phyloP scores from a whole-genome alignment of 1,284 basidiomycete species.

The Trichosporon asahii region DNA sequence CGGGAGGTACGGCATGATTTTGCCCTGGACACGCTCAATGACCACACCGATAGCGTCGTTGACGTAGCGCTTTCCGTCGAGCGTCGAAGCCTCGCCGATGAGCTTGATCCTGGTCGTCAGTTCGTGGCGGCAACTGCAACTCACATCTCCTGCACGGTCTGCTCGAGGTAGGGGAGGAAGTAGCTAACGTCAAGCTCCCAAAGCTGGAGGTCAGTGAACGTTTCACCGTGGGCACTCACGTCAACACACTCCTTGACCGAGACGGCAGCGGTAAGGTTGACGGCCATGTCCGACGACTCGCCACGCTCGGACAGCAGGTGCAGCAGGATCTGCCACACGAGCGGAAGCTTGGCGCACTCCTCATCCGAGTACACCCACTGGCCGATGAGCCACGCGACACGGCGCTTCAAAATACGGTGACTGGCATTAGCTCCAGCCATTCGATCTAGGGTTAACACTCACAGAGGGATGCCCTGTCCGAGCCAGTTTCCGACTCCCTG shows the following conservation, averaged over 20 bases:
- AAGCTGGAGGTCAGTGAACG: conserved; percentile 26
- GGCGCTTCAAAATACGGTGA: conserved; percentile 79
- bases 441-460: conserved; percentile 14
- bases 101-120: conserved; percentile 51
- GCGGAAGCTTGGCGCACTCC: conserved; percentile 61
- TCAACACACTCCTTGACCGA: conserved; percentile 75
- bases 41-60: conserved; percentile 67
- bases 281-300: conserved; percentile 70
- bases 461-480: conserved; percentile 40
- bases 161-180: conserved; percentile 46
- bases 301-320: conserved; percentile 68
- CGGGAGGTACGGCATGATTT: conserved; percentile 65
- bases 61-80: conserved; percentile 73
- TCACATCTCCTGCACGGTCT: conserved; percentile 45
- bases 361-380: conserved; percentile 68
- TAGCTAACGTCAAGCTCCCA: conserved; percentile 47
- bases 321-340: conserved; percentile 74
- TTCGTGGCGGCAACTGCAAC: conserved; percentile 53
- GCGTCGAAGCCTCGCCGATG: conserved; percentile 69
- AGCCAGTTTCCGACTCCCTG: conserved; percentile 37
- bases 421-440: conserved; percentile 51
- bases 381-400: conserved; percentile 84
- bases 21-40: conserved; percentile 64
- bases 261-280: conserved; percentile 72
- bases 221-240: conserved; percentile 55